Evolutionary conservation across 2,329 filamentous ascomycete species (phyloP).

Genomic region (Monilinia fructicola): DNA sequence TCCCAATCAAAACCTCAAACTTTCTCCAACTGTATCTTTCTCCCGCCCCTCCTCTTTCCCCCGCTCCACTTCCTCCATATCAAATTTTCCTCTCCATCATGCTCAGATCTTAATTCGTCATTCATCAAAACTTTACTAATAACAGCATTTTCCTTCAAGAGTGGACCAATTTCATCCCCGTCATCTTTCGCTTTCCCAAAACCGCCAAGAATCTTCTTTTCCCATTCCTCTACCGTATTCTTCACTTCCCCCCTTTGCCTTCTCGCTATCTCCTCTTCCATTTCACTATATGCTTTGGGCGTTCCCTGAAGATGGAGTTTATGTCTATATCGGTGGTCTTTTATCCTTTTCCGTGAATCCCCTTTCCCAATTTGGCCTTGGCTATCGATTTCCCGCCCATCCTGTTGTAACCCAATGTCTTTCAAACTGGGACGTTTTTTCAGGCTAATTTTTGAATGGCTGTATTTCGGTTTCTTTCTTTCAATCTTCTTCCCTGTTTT

Average conservation of each 20-base stretch:
- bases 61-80: neutral
- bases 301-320: neutral
- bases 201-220: neutral
- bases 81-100: neutral
- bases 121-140: neutral
- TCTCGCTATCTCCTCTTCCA: neutral
- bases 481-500: neutral
- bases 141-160: neutral
- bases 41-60: neutral
- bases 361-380: neutral
- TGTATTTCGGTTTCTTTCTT: neutral
- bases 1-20: neutral
- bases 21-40: constrained; percentile 2
- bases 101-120: neutral
- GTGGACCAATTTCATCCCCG: neutral
- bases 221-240: neutral
- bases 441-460: constrained; percentile 12
- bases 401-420: neutral
- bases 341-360: neutral
- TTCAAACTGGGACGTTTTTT: neutral
- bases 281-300: constrained; percentile 1
- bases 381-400: neutral
- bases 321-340: neutral
- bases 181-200: too few species aligned
- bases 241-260: too few species aligned